Base-by-base conservation (phyloP, 371 early-diverging fungal species). In the Thermomucor indicae-seudaticae region DNA sequence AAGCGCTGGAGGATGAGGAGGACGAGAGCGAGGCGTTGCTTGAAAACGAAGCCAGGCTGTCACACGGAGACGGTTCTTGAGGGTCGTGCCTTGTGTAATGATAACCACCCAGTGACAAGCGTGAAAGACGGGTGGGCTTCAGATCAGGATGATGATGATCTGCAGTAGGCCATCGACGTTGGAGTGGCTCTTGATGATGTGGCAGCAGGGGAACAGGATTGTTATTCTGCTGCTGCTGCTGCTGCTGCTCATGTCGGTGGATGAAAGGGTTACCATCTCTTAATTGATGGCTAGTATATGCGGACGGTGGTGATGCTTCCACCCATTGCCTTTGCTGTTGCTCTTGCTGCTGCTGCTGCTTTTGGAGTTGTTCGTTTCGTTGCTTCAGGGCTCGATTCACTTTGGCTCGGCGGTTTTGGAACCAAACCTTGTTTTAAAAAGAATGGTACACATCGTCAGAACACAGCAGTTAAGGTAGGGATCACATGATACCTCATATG, bases 401-500 rank as follows among this genome's bases (percentile, higher is more conserved):
- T 44, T 60, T 64, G 30, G 64, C 64, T 22, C 64, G 55, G 28
- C 64, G 55, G 42, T 64, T 64, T 53, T 64, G 64, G 47, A 64
- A 64, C 64, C 64, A 64, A 19, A 64, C 64, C 64, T 62, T 45
- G 34, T 27, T 6, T 23, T 1, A 31, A 23, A 30, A 42, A 23
- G 17, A 38, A 38, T 32, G 38, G 23, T 32, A 45, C 12, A 48
- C 14, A 58, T 49, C 28, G 39, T 28, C 40, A n/a, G 23, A 35
- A 32, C 37, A 37, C 37, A 37, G 37, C 37, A 37, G 14, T 37
- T 46, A 46, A 31, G 34, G 44, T 48, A 49, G 45, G 50, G 43
- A 54, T 53, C 50, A 60, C 55, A 49, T 58, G 62, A 35, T 56
- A 60, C 35, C 56, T 48, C 52, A 53, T 42, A 59, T 57, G 38